These are phyloP conservation scores for Sporothrix phasma DNA, from an alignment of 2,329 filamentous ascomycete genomes.

Conservation along the genomic window DNA sequence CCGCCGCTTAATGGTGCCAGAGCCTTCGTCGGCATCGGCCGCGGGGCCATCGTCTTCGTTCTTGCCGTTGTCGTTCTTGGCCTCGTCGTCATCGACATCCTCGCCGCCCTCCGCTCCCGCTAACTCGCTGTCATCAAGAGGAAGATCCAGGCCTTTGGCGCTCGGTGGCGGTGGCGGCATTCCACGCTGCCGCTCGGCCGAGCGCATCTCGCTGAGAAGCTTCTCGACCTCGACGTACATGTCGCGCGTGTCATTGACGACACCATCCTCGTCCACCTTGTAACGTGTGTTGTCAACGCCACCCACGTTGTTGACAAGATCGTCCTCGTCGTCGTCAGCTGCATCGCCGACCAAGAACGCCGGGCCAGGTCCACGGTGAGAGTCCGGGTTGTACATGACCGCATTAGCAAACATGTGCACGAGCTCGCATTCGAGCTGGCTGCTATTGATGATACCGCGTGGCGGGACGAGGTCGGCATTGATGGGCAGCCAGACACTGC, in stretches of 20 bases:
- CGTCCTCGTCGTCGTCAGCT: conserved; percentile 29
- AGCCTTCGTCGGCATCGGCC: conserved; percentile 12
- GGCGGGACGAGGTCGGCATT: conserved; percentile 73
- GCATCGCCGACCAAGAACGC: conserved; percentile 43
- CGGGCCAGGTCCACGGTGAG: conserved; percentile 57
- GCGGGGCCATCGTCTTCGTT: not conserved
- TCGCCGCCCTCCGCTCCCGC: conserved; percentile 12
- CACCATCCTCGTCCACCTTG: conserved; percentile 68
- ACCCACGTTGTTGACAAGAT: not conserved
- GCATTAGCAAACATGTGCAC: conserved; percentile 97
- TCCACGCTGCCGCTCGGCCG: conserved; percentile 52
- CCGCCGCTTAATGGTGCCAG: conserved; percentile 21
- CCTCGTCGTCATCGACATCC: conserved; percentile 12
- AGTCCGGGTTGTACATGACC: conserved; percentile 94
- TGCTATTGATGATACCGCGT: conserved; percentile 82
- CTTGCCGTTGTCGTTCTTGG: not conserved
- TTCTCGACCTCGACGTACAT: conserved; percentile 87
- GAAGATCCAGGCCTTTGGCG: conserved; percentile 17
- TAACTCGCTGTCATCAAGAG: conserved; percentile 10
- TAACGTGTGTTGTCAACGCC: conserved; percentile 42
- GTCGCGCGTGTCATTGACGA: conserved; percentile 76
- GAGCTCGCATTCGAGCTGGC: conserved; percentile 84
- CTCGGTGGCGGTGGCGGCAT: conserved; percentile 27
- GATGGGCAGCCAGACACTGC: conserved; percentile 51
- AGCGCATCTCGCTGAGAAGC: conserved; percentile 64